Evolutionary conservation across 805 yeast species (phyloP), one percentile per base, ranked within the genome.

Genomic region (Lachancea lanzarotensis): DNA sequence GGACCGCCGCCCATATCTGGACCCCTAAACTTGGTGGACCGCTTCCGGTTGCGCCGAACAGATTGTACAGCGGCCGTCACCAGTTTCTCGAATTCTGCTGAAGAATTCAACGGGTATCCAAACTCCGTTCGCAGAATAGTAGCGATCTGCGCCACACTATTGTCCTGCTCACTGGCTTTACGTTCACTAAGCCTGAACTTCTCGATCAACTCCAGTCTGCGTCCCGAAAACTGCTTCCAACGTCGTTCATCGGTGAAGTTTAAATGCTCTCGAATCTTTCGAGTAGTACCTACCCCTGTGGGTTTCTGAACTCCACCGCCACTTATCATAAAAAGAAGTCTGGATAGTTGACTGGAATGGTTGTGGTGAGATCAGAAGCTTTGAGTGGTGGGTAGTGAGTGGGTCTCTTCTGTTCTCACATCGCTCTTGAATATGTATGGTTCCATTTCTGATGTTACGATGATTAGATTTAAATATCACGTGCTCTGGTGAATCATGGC

Each of bases 51-150:
- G 52, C 98, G 71, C 50, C 98, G 70, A 1, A 86, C 97, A 42
- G 95, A 82, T 65, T 91, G 98, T 22, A 91, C 82, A 1, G 96
- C 98, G 9, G 96, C 95, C 31, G 95, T 71, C 0, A 93, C 97
- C 30, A 91, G 72, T 61, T 83, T 85, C 63, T 89, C 95, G 60
- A 91, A 91, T 52, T 93, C 98, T 1, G 70, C 64, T 22, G 79
- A 66, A 12, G 78, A 72, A 5, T 72, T 74, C 2, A 65, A 66
- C 2, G 82, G 76, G 60, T 81, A 90, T 4, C 79, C 78, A 56
- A 87, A 93, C 66, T 93, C 98, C 1, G 73, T 69, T 55, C 95
- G 70, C 38, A 91, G 69, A 2, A 83, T 74, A 40, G 77, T 76
- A 0, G 98, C 96, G 31, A 95, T 93, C 41, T 77, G 75, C 40